Percentiles rank a stretch among this genome's conserved stretches.
Conservation (phyloP, 2,329 filamentous ascomycete species). For the Metarhizium anisopliae region DNA sequence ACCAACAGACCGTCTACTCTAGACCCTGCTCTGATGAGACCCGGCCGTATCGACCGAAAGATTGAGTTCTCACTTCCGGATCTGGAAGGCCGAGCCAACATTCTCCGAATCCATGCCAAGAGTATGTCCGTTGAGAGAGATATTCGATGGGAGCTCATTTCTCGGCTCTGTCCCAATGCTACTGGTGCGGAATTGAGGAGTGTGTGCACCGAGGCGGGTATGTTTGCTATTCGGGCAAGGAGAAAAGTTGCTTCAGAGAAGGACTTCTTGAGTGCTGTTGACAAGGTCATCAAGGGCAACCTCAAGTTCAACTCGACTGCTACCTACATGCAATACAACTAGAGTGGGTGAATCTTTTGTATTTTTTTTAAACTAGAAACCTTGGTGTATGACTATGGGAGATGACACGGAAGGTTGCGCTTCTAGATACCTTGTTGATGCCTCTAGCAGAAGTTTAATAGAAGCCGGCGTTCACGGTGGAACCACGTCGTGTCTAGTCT, state of each 20-base stretch:
- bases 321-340: slow-evolving; percentile 99
- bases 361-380: slow-evolving; percentile 15
- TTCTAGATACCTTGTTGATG: slow-evolving; percentile 16
- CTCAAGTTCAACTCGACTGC: slow-evolving; percentile 99
- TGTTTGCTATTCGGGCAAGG: slow-evolving; percentile 92
- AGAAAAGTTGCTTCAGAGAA: slow-evolving; percentile 98
- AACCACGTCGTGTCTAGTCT: not conserved
- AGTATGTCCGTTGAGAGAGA: slow-evolving; percentile 99
- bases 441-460: slow-evolving; percentile 6
- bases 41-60: slow-evolving; percentile 95
- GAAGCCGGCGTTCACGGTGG: slow-evolving; percentile 7
- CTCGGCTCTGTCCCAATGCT: slow-evolving; percentile 90
- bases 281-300: slow-evolving; percentile 99
- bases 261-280: slow-evolving; percentile 94
- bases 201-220: slow-evolving; percentile 95
- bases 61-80: slow-evolving; percentile 98
- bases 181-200: slow-evolving; percentile 93
- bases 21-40: slow-evolving; percentile 94
- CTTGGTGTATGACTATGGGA: slow-evolving; percentile 24
- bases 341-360: slow-evolving; percentile 26
- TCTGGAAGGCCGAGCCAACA: slow-evolving; percentile 94
- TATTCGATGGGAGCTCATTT: slow-evolving; percentile 98
- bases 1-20: slow-evolving; percentile 94
- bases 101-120: slow-evolving; percentile 97
- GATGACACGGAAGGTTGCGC: slow-evolving; percentile 11